Conservation (phyloP, 202 grass and related monocot genomes). For the Miscanthus sacchariflorus region DNA sequence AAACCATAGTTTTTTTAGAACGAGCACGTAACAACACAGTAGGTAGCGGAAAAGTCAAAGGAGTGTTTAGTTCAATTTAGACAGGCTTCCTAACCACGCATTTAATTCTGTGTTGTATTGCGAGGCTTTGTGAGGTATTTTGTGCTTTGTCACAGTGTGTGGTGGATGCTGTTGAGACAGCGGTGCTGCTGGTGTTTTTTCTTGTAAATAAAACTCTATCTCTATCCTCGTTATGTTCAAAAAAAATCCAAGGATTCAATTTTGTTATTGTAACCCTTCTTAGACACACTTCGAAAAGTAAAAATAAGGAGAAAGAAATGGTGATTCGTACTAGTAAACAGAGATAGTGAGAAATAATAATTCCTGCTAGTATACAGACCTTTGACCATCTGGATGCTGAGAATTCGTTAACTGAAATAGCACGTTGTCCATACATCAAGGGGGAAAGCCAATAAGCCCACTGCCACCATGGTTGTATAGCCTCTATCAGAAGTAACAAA, state of each 20-base stretch:
- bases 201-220: neutral
- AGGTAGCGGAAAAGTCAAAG: neutral
- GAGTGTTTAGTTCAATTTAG: neutral
- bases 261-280: neutral
- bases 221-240: neutral
- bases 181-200: neutral
- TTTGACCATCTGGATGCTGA: conserved; percentile 61
- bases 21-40: neutral
- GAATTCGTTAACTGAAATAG: conserved; percentile 85
- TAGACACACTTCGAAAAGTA: neutral
- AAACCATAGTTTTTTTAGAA: neutral
- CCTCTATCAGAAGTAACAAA: conserved; percentile 35
- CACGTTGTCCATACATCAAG: conserved; percentile 74
- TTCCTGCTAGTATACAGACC: conserved; percentile 47
- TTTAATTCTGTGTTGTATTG: neutral
- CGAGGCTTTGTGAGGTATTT: neutral
- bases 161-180: neutral
- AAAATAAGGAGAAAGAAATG: neutral
- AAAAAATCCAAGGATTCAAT: neutral
- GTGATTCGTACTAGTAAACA: neutral
- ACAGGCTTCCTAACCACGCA: neutral
- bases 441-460: conserved; percentile 86
- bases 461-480: conserved; percentile 72
- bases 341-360: neutral
- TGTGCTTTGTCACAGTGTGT: neutral